Percentiles rank a stretch among this genome's conserved stretches.
These are phyloP conservation scores for Alternaria sp. DNA, from an alignment of 2,329 filamentous ascomycete genomes.

Conservation along the genomic window DNA sequence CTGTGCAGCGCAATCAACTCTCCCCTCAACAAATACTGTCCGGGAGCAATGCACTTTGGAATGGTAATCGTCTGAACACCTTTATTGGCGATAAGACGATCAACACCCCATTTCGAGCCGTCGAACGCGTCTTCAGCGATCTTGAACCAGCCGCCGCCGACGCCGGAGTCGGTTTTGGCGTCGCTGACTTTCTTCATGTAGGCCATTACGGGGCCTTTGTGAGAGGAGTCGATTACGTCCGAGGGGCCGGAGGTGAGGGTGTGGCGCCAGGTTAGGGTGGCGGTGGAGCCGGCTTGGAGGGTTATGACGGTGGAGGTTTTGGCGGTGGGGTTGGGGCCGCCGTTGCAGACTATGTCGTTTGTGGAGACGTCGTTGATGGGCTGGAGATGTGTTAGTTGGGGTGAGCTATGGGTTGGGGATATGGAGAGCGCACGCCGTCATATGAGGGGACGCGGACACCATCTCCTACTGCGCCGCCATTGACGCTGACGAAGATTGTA, in stretches of 20 bases:
- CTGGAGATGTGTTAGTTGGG: constrained; percentile 12
- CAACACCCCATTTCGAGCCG: constrained; percentile 43
- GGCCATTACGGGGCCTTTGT: constrained; percentile 63
- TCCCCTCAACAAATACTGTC: constrained; percentile 51
- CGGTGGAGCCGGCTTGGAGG: constrained; percentile 55
- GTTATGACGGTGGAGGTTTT: constrained; percentile 44
- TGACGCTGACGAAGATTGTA: constrained; percentile 59
- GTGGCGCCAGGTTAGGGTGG: constrained; percentile 65
- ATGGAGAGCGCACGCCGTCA: constrained; percentile 33
- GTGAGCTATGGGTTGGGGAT: not conserved
- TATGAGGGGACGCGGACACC: constrained; percentile 58
- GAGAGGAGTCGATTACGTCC: constrained; percentile 64
- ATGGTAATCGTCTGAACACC: constrained; percentile 53
- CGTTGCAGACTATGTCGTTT: constrained; percentile 64
- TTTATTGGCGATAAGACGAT: constrained; percentile 46
- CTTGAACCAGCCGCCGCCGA: constrained; percentile 34
- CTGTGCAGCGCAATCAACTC: constrained; percentile 55
- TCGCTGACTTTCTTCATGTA: constrained; percentile 64
- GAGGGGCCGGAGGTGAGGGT: constrained; percentile 55
- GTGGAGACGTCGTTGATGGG: constrained; percentile 63
- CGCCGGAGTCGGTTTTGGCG: constrained; percentile 46
- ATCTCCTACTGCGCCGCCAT: constrained; percentile 55
- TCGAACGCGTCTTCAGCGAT: constrained; percentile 45
- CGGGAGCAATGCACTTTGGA: constrained; percentile 44
- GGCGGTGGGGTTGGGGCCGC: constrained; percentile 58